Percentiles rank a stretch among this genome's conserved stretches.
These are phyloP conservation scores for Vicia villosa DNA, from an alignment of 306 rosid genomes.

Conservation along the genomic window DNA sequence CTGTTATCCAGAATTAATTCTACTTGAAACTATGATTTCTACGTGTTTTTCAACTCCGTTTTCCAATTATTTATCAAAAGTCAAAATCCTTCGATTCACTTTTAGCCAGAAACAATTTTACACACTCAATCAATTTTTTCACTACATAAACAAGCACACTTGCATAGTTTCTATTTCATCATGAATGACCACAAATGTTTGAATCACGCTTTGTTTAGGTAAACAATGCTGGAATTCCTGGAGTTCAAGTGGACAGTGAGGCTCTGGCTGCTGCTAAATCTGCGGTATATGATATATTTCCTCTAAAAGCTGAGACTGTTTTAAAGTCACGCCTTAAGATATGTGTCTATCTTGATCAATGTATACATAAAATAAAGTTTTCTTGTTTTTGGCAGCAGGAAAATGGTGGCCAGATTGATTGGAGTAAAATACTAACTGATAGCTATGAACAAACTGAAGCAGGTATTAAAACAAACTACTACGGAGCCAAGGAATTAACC, in stretches of 20 bases:
- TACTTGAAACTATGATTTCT: too few relatives aligned
- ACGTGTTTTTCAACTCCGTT: too few relatives aligned
- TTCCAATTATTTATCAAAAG: too few relatives aligned
- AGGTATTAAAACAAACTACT: slow-evolving; percentile 53
- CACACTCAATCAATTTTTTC: too few relatives aligned
- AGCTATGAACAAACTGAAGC: slow-evolving; percentile 41
- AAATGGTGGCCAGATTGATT: slow-evolving; percentile 23
- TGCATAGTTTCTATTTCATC: background rate
- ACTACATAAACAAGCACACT: too few relatives aligned
- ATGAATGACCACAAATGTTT: background rate
- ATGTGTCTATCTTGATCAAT: background rate
- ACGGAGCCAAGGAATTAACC: slow-evolving; percentile 49
- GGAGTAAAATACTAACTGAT: slow-evolving; percentile 29
- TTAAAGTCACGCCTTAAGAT: background rate
- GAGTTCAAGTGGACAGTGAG: background rate
- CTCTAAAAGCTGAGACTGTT: background rate
- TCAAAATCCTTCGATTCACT: too few relatives aligned
- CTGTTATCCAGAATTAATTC: too few relatives aligned
- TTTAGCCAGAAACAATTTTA: too few relatives aligned
- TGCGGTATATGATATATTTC: background rate
- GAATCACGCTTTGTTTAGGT: slow-evolving; percentile 33
- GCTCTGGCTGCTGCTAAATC: background rate
- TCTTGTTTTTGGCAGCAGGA: slow-evolving; percentile 30
- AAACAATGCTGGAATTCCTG: slow-evolving; percentile 43
- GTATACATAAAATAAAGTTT: background rate